Conservation (phyloP, 257 asterid species). For the Capsicum baccatum region DNA sequence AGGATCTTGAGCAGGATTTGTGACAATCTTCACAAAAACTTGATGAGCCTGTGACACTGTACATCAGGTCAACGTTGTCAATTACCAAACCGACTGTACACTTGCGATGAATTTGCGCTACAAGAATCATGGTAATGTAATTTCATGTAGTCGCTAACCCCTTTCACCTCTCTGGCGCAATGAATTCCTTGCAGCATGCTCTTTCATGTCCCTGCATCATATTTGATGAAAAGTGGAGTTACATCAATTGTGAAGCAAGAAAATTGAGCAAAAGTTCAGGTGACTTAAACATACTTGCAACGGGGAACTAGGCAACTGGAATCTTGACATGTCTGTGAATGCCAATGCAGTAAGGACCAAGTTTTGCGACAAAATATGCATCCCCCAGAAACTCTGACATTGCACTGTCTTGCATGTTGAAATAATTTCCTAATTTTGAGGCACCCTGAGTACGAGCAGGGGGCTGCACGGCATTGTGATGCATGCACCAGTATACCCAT, state of each 20-base stretch:
- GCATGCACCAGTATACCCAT: slow-evolving; percentile 54
- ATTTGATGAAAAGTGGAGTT: neutral
- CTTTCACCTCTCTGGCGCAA: slow-evolving; percentile 34
- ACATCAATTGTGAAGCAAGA: slow-evolving; percentile 15
- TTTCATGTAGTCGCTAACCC: slow-evolving; percentile 5
- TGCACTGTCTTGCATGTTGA: slow-evolving; percentile 44
- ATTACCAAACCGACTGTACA: neutral
- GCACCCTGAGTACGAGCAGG: slow-evolving; percentile 52
- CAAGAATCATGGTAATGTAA: slow-evolving; percentile 21
- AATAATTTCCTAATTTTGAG: slow-evolving; percentile 39
- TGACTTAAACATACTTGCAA: slow-evolving; percentile 49
- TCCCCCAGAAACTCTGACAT: slow-evolving; percentile 39
- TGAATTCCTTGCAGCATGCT: slow-evolving; percentile 27
- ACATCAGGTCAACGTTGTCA: slow-evolving; percentile 8
- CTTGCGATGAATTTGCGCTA: slow-evolving; percentile 8
- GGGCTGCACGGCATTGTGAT: slow-evolving; percentile 39
- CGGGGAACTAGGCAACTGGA: slow-evolving; percentile 55
- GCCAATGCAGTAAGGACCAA: slow-evolving; percentile 51
- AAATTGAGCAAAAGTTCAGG: slow-evolving; percentile 23
- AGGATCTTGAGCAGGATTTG: slow-evolving; percentile 15
- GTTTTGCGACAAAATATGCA: slow-evolving; percentile 47
- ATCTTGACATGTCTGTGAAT: slow-evolving; percentile 48
- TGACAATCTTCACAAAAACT: slow-evolving; percentile 28
- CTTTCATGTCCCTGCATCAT: slow-evolving; percentile 46
- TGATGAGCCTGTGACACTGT: slow-evolving; percentile 23